Base-by-base conservation (phyloP, 371 early-diverging fungal species). In the Sporodiniella umbellata region DNA sequence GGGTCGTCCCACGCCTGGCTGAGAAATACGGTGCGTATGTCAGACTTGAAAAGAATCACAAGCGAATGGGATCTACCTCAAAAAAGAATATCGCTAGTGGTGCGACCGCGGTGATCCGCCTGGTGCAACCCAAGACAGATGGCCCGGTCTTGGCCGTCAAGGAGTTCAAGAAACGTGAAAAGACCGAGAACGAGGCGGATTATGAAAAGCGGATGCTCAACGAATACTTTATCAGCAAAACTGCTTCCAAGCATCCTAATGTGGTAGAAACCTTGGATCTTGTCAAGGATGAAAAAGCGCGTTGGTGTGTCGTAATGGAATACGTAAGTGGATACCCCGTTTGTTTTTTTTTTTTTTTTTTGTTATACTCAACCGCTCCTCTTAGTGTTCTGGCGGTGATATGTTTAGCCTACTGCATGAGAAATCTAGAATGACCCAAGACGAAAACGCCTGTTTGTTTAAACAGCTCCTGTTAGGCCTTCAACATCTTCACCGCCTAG, bases 381-480 rank as follows among this genome's bases (percentile, higher is more conserved):
- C n/a, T n/a, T n/a, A n/a, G n/a, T 28, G 10, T 10, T 4, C 4
- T 4, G 30, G 30, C 10, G 30, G 30, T 7, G 30, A 28, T 28
- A 4, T 28, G 30, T 28, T 28, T 10, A 28, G 10, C 10, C 30
- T 28, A 28, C 7, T 28, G 7, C 10, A 28, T 28, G 10, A 28
- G 10, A 28, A 28, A 10, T 7, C 7, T 7, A 7, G 6, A 25
- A 51, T 79, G 35, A 50, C 72, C 8, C 57, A 61, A 21, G 58
- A 66, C 21, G 84, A 81, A 45, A 60, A 67, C 18, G 68, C 62
- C 33, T 82, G 84, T 48, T 68, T 78, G 15, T 87, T 85, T 47
- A 68, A 96, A 66, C 99, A 99, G 62, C 75, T 99, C 51, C 85
- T 96, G 67, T 81, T 94, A 33, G 94, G 98, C 44, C 79, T 99